phyloP scores from a whole-genome alignment of 352 stramenopile genomes.

The Halophytophthora batemanensis region DNA sequence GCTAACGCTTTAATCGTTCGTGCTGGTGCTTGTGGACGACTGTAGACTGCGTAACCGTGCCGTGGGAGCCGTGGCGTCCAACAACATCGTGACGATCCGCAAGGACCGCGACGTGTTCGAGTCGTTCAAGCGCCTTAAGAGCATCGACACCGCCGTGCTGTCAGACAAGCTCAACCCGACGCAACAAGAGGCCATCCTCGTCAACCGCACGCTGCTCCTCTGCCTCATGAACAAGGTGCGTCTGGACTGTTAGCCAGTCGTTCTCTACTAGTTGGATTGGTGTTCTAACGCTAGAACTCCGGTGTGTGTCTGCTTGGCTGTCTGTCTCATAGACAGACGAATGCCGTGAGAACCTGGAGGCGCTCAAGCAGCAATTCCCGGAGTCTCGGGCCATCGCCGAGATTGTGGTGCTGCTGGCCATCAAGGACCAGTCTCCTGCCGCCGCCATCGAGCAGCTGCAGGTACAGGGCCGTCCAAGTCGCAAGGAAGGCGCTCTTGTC shows the following conservation, averaged over 20 bases:
- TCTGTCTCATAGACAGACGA: constrained; percentile 51
- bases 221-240: constrained; percentile 75
- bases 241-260: not conserved
- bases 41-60: constrained; percentile 60
- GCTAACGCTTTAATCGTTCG: not conserved
- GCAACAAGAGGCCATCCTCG: constrained; percentile 75
- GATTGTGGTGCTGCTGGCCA: constrained; percentile 63
- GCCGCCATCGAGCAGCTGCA: constrained; percentile 49
- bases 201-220: constrained; percentile 68
- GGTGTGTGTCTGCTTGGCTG: no score
- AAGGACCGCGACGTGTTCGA: constrained; percentile 78
- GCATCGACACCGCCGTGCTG: constrained; percentile 46
- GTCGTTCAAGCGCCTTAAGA: constrained; percentile 81
- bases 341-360: constrained; percentile 44
- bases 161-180: constrained; percentile 53
- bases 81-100: constrained; percentile 84
- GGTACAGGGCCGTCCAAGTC: no score
- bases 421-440: constrained; percentile 58
- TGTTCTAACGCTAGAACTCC: not conserved
- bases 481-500: no score
- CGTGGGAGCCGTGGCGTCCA: constrained; percentile 61
- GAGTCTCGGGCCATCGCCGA: constrained; percentile 49
- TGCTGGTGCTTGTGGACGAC: constrained; percentile 4
- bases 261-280: not conserved
- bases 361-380: constrained; percentile 62